phyloP scores from a whole-genome alignment of 768 basidiomycete species.

The Boletellus emodensis region DNA sequence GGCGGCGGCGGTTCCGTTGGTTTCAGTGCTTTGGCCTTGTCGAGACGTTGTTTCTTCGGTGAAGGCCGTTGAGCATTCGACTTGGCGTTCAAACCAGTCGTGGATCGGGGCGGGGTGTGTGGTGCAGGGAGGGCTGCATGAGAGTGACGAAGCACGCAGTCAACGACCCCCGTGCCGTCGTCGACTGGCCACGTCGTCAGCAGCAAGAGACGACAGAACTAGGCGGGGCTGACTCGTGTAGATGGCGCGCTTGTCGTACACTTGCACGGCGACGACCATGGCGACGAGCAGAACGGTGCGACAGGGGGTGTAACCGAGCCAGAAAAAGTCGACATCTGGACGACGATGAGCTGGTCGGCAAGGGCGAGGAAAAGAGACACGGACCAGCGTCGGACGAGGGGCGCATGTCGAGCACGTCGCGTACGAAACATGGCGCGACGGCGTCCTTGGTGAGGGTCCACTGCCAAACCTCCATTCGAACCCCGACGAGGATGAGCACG shows the following conservation, averaged over 20 bases:
- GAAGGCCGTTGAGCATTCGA: neutral
- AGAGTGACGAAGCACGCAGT: slow-evolving; percentile 51
- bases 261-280: slow-evolving; percentile 58
- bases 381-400: slow-evolving; percentile 33
- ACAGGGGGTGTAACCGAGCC: slow-evolving; percentile 71
- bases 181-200: slow-evolving; percentile 48
- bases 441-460: slow-evolving; percentile 60
- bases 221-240: slow-evolving; percentile 46
- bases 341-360: neutral
- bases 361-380: neutral
- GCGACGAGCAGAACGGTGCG: slow-evolving; percentile 59
- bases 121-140: slow-evolving; percentile 25
- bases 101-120: slow-evolving; percentile 7
- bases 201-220: neutral
- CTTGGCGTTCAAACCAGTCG: slow-evolving; percentile 3
- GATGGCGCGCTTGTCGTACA: slow-evolving; percentile 54
- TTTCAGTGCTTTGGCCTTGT: slow-evolving; percentile 3
- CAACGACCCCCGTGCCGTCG: slow-evolving; percentile 71
- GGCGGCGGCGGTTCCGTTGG: slow-evolving; percentile 29
- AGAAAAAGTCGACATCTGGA: slow-evolving; percentile 58
- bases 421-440: slow-evolving; percentile 50
- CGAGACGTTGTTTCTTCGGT: slow-evolving; percentile 16
- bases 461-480: slow-evolving; percentile 28
- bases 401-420: slow-evolving; percentile 49
- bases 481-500: slow-evolving; percentile 4